These are phyloP conservation scores for Sarcodon sp. DNA, from an alignment of 768 basidiomycete species.

Conservation along the genomic window DNA sequence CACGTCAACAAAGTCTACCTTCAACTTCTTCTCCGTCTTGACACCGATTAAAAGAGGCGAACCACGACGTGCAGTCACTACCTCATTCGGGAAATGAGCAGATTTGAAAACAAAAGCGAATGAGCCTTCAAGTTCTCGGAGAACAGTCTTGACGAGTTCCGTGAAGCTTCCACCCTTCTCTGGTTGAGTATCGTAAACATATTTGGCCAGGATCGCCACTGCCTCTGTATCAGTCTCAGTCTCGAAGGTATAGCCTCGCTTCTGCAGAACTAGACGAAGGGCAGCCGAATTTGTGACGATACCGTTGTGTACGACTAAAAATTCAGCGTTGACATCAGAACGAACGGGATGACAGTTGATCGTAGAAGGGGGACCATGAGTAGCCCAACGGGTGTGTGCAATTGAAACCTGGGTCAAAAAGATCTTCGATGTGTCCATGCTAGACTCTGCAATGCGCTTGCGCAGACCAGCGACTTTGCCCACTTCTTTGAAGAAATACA, in stretches of 20 bases:
- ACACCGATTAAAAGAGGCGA: conserved; percentile 96
- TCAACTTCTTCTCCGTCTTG: conserved; percentile 99
- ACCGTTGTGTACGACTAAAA: conserved; percentile 95
- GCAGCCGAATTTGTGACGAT: conserved; percentile 93
- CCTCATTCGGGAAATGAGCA: conserved; percentile 86
- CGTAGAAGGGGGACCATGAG: conserved; percentile 82
- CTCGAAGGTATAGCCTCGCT: conserved; percentile 88
- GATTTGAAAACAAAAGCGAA: conserved; percentile 99
- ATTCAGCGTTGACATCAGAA: conserved; percentile 70
- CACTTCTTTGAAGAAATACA: conserved; percentile 91
- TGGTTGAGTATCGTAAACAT: conserved; percentile 88
- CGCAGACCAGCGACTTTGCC: conserved; percentile 93
- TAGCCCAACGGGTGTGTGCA: conserved; percentile 99
- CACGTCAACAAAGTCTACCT: conserved; percentile 99
- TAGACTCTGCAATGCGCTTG: conserved; percentile 70
- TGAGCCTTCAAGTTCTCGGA: conserved; percentile 97
- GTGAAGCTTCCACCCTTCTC: conserved; percentile 83
- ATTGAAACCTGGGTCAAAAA: conserved; percentile 87
- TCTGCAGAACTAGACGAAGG: conserved; percentile 85
- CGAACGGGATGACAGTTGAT: conserved; percentile 93
- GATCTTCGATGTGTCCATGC: conserved; percentile 61
- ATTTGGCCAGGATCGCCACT: conserved; percentile 91
- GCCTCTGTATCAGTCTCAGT: conserved; percentile 98
- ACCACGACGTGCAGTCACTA: conserved; percentile 92
- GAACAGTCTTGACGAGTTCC: conserved; percentile 83